A percentile compares a stretch with the other conserved stretches of the same genome.
Evolutionary conservation across 2,329 filamentous ascomycete genomes (phyloP).

Genomic region (Cercospora citrullina): DNA sequence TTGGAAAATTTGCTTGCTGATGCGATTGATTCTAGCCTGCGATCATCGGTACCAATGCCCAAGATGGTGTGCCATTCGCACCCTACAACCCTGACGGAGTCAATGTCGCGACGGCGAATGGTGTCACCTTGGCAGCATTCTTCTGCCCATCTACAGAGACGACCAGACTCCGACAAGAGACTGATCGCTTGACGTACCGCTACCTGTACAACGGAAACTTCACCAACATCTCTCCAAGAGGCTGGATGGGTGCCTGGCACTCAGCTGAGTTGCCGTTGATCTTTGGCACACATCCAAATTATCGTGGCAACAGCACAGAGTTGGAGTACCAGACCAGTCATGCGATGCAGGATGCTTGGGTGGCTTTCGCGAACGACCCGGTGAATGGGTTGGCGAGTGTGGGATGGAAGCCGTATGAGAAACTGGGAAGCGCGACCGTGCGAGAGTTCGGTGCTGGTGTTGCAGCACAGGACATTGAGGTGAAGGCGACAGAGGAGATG

Average conservation of each 20-base stretch:
- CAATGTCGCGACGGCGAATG: slow-evolving; percentile 19
- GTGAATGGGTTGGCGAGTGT: slow-evolving; percentile 30
- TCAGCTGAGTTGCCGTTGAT: slow-evolving; percentile 42
- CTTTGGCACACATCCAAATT: slow-evolving; percentile 44
- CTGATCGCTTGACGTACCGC: slow-evolving; percentile 41
- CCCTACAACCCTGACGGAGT: slow-evolving; percentile 40
- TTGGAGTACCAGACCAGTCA: slow-evolving; percentile 36
- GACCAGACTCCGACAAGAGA: slow-evolving; percentile 33
- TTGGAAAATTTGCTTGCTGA: not conserved
- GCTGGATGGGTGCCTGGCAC: slow-evolving; percentile 49
- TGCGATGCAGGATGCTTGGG: slow-evolving; percentile 39
- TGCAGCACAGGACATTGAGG: slow-evolving; percentile 32
- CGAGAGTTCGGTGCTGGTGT: slow-evolving; percentile 35
- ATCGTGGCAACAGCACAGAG: slow-evolving; percentile 26
- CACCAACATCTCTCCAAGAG: slow-evolving; percentile 43
- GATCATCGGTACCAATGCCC: slow-evolving; percentile 41
- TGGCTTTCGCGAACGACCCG: slow-evolving; percentile 41
- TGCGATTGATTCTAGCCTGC: slow-evolving; percentile 29
- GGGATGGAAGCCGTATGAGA: slow-evolving; percentile 27
- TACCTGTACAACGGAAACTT: slow-evolving; percentile 47
- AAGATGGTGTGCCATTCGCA: slow-evolving; percentile 41
- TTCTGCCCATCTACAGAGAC: slow-evolving; percentile 37
- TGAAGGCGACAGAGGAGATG: slow-evolving; percentile 27
- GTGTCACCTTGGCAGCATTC: slow-evolving; percentile 23
- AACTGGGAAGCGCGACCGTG: slow-evolving; percentile 25